phyloP scores from a whole-genome alignment of 768 basidiomycete genomes.

The Kwoniella bestiolae region DNA sequence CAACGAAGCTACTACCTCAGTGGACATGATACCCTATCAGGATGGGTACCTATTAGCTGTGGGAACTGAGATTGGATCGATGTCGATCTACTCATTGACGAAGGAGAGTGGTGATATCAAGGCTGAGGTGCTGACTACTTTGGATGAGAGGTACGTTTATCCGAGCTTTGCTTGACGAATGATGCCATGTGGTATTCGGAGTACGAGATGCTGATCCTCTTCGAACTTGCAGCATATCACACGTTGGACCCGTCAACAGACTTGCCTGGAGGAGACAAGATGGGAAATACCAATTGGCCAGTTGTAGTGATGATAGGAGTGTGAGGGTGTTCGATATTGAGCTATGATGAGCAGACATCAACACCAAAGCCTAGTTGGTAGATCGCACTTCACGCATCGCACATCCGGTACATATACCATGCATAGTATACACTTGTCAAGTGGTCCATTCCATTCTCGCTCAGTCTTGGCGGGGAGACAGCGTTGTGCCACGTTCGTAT shows the following conservation, averaged over 20 bases:
- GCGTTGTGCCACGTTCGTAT: background rate
- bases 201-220: slow-evolving; percentile 18
- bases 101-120: slow-evolving; percentile 51
- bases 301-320: slow-evolving; percentile 91
- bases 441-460: too few species aligned
- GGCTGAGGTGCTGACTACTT: slow-evolving; percentile 60
- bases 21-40: slow-evolving; percentile 70
- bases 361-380: too few species aligned
- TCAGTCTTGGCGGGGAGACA: too few species aligned
- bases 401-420: background rate
- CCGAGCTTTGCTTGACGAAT: too few species aligned
- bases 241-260: slow-evolving; percentile 77
- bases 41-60: slow-evolving; percentile 70
- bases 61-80: slow-evolving; percentile 80
- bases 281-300: slow-evolving; percentile 67
- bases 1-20: slow-evolving; percentile 78
- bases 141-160: slow-evolving; percentile 27
- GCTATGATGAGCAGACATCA: background rate
- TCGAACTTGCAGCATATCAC: slow-evolving; percentile 64
- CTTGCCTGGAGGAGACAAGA: slow-evolving; percentile 73
- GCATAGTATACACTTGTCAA: too few species aligned
- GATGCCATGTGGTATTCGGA: background rate
- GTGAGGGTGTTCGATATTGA: slow-evolving; percentile 68
- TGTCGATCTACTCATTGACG: slow-evolving; percentile 66
- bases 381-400: too few species aligned